Evolutionary conservation across 1,284 basidiomycete species (phyloP).

Genomic region (Marasmius sp.): DNA sequence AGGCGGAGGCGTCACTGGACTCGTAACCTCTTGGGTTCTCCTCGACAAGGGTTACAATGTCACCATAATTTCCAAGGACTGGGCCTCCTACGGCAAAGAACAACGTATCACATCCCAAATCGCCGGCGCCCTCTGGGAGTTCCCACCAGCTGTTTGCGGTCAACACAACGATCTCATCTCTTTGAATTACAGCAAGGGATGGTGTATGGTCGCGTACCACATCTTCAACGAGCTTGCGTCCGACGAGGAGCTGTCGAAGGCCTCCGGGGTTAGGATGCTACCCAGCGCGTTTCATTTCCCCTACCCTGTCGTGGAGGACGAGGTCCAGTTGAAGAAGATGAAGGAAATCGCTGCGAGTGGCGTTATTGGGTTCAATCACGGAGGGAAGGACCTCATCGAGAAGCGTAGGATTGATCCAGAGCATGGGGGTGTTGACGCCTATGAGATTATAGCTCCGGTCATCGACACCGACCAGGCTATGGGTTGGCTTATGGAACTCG

Average conservation of each 20-base stretch:
- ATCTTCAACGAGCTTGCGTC: slow-evolving; percentile 18
- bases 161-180: slow-evolving; percentile 31
- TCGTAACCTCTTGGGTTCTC: slow-evolving; percentile 27
- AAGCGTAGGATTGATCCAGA: slow-evolving; percentile 27
- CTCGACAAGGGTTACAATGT: slow-evolving; percentile 31
- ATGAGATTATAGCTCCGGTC: slow-evolving; percentile 32
- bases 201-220: slow-evolving; percentile 34
- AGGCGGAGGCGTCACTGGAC: slow-evolving; percentile 12
- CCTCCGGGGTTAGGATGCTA: slow-evolving; percentile 21
- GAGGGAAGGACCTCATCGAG: slow-evolving; percentile 24
- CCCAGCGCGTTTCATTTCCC: slow-evolving; percentile 32
- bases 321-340: slow-evolving; percentile 33
- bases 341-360: slow-evolving; percentile 12
- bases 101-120: slow-evolving; percentile 30
- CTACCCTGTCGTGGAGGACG: slow-evolving; percentile 25
- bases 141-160: slow-evolving; percentile 34
- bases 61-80: slow-evolving; percentile 26
- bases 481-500: slow-evolving; percentile 28
- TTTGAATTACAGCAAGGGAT: slow-evolving; percentile 27
- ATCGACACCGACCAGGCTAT: slow-evolving; percentile 38
- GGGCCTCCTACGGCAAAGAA: slow-evolving; percentile 14
- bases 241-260: slow-evolving; percentile 7
- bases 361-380: slow-evolving; percentile 31
- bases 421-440: slow-evolving; percentile 33
- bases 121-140: slow-evolving; percentile 34